Conservation (phyloP, 1,139 yeast genomes). For the Insectozyma bohioensis region DNA sequence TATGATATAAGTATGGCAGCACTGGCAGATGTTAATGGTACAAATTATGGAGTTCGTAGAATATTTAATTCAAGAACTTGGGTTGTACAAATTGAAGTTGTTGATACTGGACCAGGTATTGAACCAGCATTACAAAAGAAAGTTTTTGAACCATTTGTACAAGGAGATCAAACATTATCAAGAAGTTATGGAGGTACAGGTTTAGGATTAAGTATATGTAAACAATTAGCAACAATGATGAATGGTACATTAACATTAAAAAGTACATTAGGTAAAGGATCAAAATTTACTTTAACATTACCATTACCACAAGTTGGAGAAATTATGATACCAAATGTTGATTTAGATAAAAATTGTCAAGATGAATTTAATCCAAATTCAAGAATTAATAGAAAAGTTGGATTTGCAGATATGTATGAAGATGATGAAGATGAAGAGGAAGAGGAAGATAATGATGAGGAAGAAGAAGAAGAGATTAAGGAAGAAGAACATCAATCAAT, state of each 20-base stretch:
- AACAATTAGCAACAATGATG: constrained; percentile 88
- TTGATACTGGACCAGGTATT: constrained; percentile 93
- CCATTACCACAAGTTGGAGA: constrained; percentile 77
- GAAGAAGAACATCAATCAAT: constrained; percentile 2
- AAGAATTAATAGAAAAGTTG: constrained; percentile 37
- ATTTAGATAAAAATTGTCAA: constrained; percentile 41
- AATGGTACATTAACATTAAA: constrained; percentile 73
- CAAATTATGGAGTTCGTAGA: constrained; percentile 34
- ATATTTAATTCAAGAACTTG: constrained; percentile 47
- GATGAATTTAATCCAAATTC: constrained; percentile 45
- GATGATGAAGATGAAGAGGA: neutral
- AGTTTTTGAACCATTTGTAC: constrained; percentile 94
- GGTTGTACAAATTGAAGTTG: constrained; percentile 73
- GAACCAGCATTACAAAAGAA: constrained; percentile 74
- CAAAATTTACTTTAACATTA: constrained; percentile 75
- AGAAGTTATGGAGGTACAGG: constrained; percentile 97
- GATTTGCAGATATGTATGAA: constrained; percentile 23
- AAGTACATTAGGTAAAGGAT: constrained; percentile 73
- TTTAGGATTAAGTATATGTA: constrained; percentile 86
- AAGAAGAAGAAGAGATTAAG: neutral
- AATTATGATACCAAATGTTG: constrained; percentile 39
- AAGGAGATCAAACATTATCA: constrained; percentile 92
- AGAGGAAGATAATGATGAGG: neutral
- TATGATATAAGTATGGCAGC: constrained; percentile 10
- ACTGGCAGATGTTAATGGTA: constrained; percentile 26